Base-by-base conservation (phyloP, 1,284 basidiomycete genomes). In the Golubevia pallescens region DNA sequence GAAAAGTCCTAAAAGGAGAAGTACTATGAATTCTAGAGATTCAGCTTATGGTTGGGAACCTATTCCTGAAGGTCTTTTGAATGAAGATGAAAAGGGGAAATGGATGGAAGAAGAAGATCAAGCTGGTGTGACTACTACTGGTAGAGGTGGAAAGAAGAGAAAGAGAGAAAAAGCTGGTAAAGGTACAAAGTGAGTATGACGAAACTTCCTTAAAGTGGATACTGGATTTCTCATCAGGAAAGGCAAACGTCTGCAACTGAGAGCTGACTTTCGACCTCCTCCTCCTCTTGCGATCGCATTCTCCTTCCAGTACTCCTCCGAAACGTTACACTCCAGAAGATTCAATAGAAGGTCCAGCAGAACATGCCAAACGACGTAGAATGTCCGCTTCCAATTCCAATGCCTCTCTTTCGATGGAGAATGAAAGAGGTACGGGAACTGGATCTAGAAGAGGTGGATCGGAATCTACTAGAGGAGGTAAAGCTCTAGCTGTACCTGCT, bases 11-110 rank as follows among this genome's bases (percentile, higher is more conserved):
- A 85, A 81, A 65, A 67, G 80, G 34, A 62, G 78, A 56, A 56
- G 54, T 38, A 82, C 80, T 52, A 84, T 85, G 81, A 85, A 81
- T 68, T 80, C 75, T 57, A 73, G 82, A 54, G 81, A 85, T 48
- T 74, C 78, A 23, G 78, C 74, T 0, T 83, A 84, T 55, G 75
- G 77, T 21, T 85, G 82, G 82, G 82, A 85, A 66, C 69, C 78
- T 0, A 73, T 85, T 23, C 82, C 82, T 14, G 76, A 81, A 0
- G 78, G 74, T 16, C 70, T 85, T 24, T 74, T 85, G 21, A 75
- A 74, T 20, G 78, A 81, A 21, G 74, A 75, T 60, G 78, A 81
- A 19, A 56, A 32, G 13, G 24, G 24, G 13, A 32, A 13, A 13
- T 21, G 54, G 54, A 65, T 65, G 10, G 74, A 75, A 73, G 77